Base-by-base conservation (phyloP, 805 yeast species). In the Candida krabiensis region DNA sequence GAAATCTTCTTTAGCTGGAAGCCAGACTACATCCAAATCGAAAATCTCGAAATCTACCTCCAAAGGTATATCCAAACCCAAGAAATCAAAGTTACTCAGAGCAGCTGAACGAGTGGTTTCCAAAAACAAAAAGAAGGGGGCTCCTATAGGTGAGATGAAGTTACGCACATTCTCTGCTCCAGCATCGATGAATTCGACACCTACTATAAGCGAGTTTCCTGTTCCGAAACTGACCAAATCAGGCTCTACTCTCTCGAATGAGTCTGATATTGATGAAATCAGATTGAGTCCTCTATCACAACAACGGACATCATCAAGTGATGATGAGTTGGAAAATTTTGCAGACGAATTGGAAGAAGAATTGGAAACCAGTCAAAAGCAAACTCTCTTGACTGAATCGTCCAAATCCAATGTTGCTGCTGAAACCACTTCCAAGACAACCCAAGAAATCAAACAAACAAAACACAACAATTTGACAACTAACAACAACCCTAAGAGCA, bases 291-390 rank as follows among this genome's bases (percentile, higher is more conserved):
- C 34, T 28, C n/a, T n/a, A n/a, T 36, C 16, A 28, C 41, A 9
- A 19, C 25, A 22, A 19, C 30, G 14, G 2, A 5, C n/a, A 8
- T 15, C 22, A 1, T 15, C 47, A 18, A 44, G 49, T 22, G 58
- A 53, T 22, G 50, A 52, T 8, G 60, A 56, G 25, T 22, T 56
- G 5, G 55, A 49, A 2, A 40, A 42, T 18, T 38, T 56, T 29
- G 52, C 53, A 1, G 52, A 47, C 28, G 60, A 55, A 35, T 31
- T 57, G 14, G 58, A 52, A 30, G 47, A 49, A 17, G 58, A 51
- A 30, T 30, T 48, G 33, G 51, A 41, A 15, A 14, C 11, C 23
- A 29, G 21, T 24, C 14, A 11, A n/a, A 30, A 3, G 14, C 30
- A 19, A 33, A 35, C 26, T 7, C 37, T n/a, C 14, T 31, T 7